Percentiles rank a stretch among this genome's conserved stretches.
phyloP scores from a whole-genome alignment of 148 eudicot genomes.

The Camellia lanceoleosa region DNA sequence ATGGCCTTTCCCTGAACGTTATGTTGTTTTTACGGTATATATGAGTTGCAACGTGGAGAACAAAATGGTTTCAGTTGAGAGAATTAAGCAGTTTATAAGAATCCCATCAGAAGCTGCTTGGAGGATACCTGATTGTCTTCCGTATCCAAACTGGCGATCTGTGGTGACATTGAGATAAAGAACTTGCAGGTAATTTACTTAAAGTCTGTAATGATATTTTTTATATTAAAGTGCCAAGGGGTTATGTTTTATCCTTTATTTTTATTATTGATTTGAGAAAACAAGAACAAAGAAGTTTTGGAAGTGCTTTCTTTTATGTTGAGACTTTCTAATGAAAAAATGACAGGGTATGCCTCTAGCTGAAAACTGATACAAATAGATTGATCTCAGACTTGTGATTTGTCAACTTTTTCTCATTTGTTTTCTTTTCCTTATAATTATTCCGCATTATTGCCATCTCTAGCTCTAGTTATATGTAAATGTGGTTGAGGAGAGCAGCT shows the following conservation, averaged over 20 bases:
- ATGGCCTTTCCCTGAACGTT: slow-evolving; percentile 40
- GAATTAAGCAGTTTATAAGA: slow-evolving; percentile 39
- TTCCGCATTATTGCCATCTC: neutral
- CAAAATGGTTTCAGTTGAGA: slow-evolving; percentile 48
- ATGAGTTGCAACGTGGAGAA: slow-evolving; percentile 36
- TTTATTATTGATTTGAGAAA: neutral
- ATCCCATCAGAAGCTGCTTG: slow-evolving; percentile 45
- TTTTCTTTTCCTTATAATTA: neutral
- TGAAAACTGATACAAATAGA: neutral
- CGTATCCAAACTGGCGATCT: slow-evolving; percentile 39
- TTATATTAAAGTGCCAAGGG: too few species aligned
- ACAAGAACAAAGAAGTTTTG: neutral
- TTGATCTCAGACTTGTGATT: neutral
- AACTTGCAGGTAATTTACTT: slow-evolving; percentile 36
- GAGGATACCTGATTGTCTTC: slow-evolving; percentile 22
- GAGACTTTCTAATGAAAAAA: neutral
- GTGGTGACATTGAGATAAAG: slow-evolving; percentile 35
- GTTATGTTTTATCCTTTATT: too few species aligned
- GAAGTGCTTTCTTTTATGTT: neutral
- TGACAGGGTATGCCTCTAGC: neutral
- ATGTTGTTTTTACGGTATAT: slow-evolving; percentile 26
- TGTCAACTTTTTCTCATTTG: neutral
- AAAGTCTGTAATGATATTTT: neutral
- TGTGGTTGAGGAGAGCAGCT: too few species aligned
- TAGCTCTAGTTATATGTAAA: neutral